A percentile compares a stretch with the other conserved stretches of the same genome.
phyloP scores from a whole-genome alignment of 177 flowering plant species.

The Tripterygium wilfordii region DNA sequence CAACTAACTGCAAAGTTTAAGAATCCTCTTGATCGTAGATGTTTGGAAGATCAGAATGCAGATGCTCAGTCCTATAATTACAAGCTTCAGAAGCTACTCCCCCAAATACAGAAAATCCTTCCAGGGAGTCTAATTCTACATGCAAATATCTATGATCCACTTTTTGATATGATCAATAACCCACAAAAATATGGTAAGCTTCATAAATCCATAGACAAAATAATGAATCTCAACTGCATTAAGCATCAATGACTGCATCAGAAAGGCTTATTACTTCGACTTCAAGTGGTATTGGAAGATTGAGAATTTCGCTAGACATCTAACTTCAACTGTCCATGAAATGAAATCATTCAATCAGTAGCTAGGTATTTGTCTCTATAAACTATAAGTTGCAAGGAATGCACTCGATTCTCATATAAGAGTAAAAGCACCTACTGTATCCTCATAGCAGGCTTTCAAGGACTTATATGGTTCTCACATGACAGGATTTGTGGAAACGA shows the following conservation, averaged over 20 bases:
- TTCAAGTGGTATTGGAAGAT: too few species aligned
- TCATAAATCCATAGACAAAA: too few species aligned
- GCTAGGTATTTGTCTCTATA: too few species aligned
- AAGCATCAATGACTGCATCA: too few species aligned
- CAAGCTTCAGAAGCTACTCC: conserved; percentile 27
- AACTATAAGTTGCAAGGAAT: background rate
- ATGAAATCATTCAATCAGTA: too few species aligned
- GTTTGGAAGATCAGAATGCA: conserved; percentile 33
- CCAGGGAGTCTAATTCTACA: conserved; percentile 28
- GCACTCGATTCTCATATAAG: background rate
- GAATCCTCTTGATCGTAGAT: conserved; percentile 8
- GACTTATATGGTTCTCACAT: background rate
- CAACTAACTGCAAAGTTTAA: conserved; percentile 20
- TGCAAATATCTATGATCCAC: conserved; percentile 16
- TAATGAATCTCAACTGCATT: too few species aligned
- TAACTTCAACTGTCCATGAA: too few species aligned
- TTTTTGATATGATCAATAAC: conserved; percentile 33
- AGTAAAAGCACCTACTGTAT: background rate
- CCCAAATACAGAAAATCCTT: conserved; percentile 14
- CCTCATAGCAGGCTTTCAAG: too few species aligned
- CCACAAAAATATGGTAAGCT: conserved; percentile 42
- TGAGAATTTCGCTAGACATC: too few species aligned
- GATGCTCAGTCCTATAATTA: conserved; percentile 31
- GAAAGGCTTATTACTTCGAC: too few species aligned
- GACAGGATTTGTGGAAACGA: conserved; percentile 29